Conservation (phyloP, 2,329 filamentous ascomycete species). For the Pestalotiopsis sp. region DNA sequence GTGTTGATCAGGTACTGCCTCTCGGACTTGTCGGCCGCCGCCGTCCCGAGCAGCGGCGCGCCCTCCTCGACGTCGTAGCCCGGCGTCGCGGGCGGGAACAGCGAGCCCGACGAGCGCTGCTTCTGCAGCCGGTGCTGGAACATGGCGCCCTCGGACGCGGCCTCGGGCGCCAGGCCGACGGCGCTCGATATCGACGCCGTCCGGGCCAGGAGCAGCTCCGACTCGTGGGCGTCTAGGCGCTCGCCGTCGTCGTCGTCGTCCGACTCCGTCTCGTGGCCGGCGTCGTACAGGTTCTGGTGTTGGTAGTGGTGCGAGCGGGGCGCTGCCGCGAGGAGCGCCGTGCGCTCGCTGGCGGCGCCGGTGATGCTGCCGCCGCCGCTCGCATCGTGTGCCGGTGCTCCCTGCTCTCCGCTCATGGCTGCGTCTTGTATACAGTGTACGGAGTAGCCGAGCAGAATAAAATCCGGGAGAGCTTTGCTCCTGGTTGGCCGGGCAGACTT, state of each 20-base stretch:
- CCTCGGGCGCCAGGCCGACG: constrained; percentile 45
- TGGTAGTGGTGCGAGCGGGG: background rate
- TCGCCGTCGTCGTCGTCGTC: constrained; percentile 13
- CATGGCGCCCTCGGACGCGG: constrained; percentile 41
- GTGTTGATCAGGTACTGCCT: constrained; percentile 46
- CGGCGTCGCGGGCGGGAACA: background rate
- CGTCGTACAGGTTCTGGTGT: background rate
- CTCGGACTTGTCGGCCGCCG: constrained; percentile 13
- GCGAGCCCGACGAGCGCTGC: background rate
- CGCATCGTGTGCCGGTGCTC: background rate
- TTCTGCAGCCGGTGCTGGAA: constrained; percentile 34
- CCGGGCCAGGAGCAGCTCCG: constrained; percentile 40
- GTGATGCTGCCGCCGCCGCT: background rate
- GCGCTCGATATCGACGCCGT: constrained; percentile 40
- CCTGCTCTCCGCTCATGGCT: background rate
- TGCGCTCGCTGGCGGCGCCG: background rate
- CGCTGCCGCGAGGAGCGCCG: background rate
- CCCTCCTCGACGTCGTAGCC: constrained; percentile 9
- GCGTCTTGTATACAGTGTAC: background rate
- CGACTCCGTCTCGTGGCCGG: background rate
- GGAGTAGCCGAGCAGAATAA: background rate
- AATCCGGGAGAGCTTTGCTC: background rate
- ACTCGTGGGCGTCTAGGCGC: constrained; percentile 31
- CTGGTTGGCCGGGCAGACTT: background rate
- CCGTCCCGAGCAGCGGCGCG: background rate